Conservation (phyloP, 495 filamentous ascomycete genomes). For the Viridothelium virens region DNA sequence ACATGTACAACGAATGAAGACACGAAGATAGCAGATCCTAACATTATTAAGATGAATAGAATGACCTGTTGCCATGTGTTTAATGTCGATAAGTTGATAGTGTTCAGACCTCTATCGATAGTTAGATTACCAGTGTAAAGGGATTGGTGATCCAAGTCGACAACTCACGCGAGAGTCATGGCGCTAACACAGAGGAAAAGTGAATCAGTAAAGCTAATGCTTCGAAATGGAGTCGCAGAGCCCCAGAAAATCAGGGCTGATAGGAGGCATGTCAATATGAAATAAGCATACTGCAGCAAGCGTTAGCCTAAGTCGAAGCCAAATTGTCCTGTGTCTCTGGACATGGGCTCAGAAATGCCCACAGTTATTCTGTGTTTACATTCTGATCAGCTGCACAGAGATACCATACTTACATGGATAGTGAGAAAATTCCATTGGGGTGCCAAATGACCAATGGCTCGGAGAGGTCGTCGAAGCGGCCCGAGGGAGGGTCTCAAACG, state of each 20-base stretch:
- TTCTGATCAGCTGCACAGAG: not conserved
- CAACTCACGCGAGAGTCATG: constrained; percentile 59
- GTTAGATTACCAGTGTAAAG: constrained; percentile 47
- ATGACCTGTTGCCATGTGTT: constrained; percentile 74
- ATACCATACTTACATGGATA: constrained; percentile 13
- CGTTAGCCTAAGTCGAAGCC: not conserved
- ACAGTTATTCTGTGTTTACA: no score
- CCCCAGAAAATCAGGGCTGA: constrained; percentile 67
- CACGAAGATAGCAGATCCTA: constrained; percentile 65
- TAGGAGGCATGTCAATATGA: constrained; percentile 57
- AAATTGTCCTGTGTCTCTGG: not conserved
- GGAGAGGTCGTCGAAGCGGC: constrained; percentile 24
- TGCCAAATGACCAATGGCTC: constrained; percentile 27
- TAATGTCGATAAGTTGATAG: constrained; percentile 56
- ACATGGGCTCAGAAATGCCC: no score
- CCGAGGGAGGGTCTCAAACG: constrained; percentile 12
- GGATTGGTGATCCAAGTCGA: not conserved
- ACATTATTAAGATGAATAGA: constrained; percentile 62
- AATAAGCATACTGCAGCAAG: constrained; percentile 64
- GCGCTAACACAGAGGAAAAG: constrained; percentile 71
- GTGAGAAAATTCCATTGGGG: constrained; percentile 70
- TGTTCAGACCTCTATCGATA: constrained; percentile 46
- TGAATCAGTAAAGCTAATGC: constrained; percentile 64
- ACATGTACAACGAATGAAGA: constrained; percentile 55
- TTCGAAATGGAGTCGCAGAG: constrained; percentile 51